Evolutionary conservation across 495 filamentous ascomycete species (phyloP).

Genomic region (Penicillium steckii): DNA sequence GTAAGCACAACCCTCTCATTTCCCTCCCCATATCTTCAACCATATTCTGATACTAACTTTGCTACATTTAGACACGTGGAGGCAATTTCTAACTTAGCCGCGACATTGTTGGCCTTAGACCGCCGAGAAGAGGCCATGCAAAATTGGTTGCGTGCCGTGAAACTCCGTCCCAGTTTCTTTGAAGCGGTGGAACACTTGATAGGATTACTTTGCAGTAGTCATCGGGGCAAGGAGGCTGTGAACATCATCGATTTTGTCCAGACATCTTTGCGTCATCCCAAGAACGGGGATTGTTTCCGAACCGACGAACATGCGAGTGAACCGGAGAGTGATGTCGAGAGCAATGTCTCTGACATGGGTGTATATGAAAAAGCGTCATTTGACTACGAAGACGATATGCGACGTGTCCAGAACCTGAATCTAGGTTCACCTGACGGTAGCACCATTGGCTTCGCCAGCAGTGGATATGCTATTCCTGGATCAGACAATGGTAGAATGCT

Average conservation of each 20-base stretch:
- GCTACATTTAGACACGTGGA: slow-evolving; percentile 74
- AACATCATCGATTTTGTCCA: slow-evolving; percentile 91
- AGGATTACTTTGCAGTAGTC: slow-evolving; percentile 77
- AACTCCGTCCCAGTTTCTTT: slow-evolving; percentile 82
- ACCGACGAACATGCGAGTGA: slow-evolving; percentile 56
- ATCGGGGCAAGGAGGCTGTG: slow-evolving; percentile 82
- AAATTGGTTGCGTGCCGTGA: slow-evolving; percentile 83
- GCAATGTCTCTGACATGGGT: slow-evolving; percentile 47
- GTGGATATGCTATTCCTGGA: slow-evolving; percentile 82
- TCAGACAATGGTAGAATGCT: slow-evolving; percentile 93
- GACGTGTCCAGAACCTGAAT: slow-evolving; percentile 21
- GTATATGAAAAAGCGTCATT: slow-evolving; percentile 56
- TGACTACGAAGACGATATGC: slow-evolving; percentile 55
- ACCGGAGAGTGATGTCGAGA: slow-evolving; percentile 53
- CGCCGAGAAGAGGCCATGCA: slow-evolving; percentile 80
- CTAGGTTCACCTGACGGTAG: slow-evolving; percentile 28
- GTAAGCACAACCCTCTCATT: slow-evolving; percentile 46
- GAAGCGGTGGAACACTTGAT: slow-evolving; percentile 97
- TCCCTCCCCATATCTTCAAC: neutral
- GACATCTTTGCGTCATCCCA: slow-evolving; percentile 58
- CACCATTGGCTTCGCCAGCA: slow-evolving; percentile 67
- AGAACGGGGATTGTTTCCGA: slow-evolving; percentile 48
- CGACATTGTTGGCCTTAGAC: slow-evolving; percentile 80
- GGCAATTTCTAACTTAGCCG: slow-evolving; percentile 90
- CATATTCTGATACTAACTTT: slow-evolving; percentile 6